Evolutionary conservation across 129 eudicot species (phyloP).

Genomic region (Pseudognaphalium luteoalbum): DNA sequence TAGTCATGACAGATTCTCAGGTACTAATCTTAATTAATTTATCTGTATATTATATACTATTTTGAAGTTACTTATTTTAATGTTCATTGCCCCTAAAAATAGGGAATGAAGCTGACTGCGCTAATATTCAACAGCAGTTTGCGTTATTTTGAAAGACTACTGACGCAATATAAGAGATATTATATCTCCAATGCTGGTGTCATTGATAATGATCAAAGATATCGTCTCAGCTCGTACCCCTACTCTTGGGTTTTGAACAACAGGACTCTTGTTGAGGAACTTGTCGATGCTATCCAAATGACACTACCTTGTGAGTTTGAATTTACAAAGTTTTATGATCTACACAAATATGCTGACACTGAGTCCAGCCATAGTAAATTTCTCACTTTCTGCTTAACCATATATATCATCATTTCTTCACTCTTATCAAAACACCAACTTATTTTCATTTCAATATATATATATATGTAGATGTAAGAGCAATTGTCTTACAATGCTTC

Average conservation of each 20-base stretch:
- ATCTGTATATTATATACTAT: background rate
- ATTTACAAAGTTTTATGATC: background rate
- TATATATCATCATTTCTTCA: background rate
- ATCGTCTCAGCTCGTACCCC: background rate
- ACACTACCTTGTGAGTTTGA: background rate
- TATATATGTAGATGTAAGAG: background rate
- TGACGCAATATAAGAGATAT: background rate
- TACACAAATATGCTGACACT: background rate
- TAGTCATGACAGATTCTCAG: background rate
- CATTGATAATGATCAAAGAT: background rate
- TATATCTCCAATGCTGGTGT: background rate
- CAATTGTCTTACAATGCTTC: background rate
- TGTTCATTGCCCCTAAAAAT: background rate
- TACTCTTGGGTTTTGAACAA: slow-evolving; percentile 7
- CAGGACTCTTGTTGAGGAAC: background rate
- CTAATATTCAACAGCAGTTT: background rate
- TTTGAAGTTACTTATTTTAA: background rate
- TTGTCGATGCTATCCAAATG: background rate
- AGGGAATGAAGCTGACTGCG: background rate
- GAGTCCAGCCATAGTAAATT: background rate
- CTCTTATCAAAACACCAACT: background rate
- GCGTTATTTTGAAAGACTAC: background rate
- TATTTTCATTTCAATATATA: background rate
- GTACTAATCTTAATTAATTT: background rate
- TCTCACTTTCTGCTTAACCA: background rate